Evolutionary conservation across 1,139 yeast genomes (phyloP).

Genomic region (Taiozyma onychis): DNA sequence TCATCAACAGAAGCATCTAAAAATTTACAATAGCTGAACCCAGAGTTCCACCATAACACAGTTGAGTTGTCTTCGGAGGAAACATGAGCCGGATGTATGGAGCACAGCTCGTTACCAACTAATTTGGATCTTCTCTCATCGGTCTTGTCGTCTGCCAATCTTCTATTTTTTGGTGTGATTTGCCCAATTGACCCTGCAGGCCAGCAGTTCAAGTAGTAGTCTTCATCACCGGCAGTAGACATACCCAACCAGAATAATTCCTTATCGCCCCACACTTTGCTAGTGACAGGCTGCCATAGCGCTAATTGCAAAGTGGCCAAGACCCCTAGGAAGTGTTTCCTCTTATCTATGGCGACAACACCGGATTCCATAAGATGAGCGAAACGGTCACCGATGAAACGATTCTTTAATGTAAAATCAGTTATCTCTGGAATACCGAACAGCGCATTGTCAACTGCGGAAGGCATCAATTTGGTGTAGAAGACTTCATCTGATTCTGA

Average conservation of each 20-base stretch:
- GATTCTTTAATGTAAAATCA: conserved; percentile 27
- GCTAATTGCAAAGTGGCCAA: conserved; percentile 37
- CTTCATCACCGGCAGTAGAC: conserved; percentile 21
- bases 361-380: conserved; percentile 49
- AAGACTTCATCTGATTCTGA: conserved; percentile 28
- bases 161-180: conserved; percentile 11
- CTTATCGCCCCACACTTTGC: conserved; percentile 45
- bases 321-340: conserved; percentile 37
- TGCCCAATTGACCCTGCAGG: conserved; percentile 22
- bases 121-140: conserved; percentile 21
- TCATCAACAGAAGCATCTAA: conserved; percentile 26
- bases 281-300: conserved; percentile 18
- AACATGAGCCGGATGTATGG: conserved; percentile 62
- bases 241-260: conserved; percentile 50
- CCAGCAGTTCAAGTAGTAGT: conserved; percentile 19
- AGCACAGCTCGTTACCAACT: conserved; percentile 43
- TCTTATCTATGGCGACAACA: conserved; percentile 39
- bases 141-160: conserved; percentile 11
- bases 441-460: conserved; percentile 30
- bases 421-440: conserved; percentile 34
- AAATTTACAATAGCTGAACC: conserved; percentile 52
- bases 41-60: conserved; percentile 59
- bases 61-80: conserved; percentile 35
- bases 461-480: conserved; percentile 29
- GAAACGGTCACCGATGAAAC: conserved; percentile 40